Evolutionary conservation across 192 early-diverging fungal species (phyloP), one percentile per base, ranked within the genome.

Genomic region (Podila verticillata): DNA sequence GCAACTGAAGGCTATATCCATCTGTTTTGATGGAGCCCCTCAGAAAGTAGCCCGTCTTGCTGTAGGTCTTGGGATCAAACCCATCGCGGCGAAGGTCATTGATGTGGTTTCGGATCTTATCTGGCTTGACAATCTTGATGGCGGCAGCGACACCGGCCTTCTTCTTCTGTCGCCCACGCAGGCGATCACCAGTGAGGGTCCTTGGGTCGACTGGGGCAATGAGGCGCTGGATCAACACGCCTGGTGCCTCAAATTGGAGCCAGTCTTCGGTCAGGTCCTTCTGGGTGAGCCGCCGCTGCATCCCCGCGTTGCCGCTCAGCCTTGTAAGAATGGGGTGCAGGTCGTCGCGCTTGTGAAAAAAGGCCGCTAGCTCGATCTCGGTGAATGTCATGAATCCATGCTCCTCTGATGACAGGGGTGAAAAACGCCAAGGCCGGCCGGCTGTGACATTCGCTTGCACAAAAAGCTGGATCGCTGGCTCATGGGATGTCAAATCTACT

Each of bases 381-480:
- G 39, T 63, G 61, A 63, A 63, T 28, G 61, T 63, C 61, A 63
- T 63, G n/a, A 32, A 63, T 47, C 61, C 61, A 47, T 63, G 32
- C 22, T 47, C 61, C 36, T 48, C 61, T 7, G 61, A 63, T 36
- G 61, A 63, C 61, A 63, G 36, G 61, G 61, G 61, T 20, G 61
- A 63, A 63, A 63, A 36, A 47, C 61, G 24, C 61, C 61, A 63
- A 47, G n/a, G 36, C 61, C 61, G 32, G 61, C 61, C 61, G 22
- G 39, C n/a, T 47, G 22, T 44, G 15, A 36, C 61, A 68, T 68
- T 68, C 57, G 66, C 66, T 58, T 39, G 66, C 36, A 68, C 66
- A 60, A 68, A 68, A 68, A 48, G 57, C n/a, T 68, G 66, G 19
- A 68, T 68, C 0, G 66, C 66, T 30, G 66, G 66, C 15, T 68